A percentile compares a stretch with the other conserved stretches of the same genome.
These are phyloP conservation scores for Bretschneidera sinensis DNA, from an alignment of 345 rosid genomes.

Conservation along the genomic window DNA sequence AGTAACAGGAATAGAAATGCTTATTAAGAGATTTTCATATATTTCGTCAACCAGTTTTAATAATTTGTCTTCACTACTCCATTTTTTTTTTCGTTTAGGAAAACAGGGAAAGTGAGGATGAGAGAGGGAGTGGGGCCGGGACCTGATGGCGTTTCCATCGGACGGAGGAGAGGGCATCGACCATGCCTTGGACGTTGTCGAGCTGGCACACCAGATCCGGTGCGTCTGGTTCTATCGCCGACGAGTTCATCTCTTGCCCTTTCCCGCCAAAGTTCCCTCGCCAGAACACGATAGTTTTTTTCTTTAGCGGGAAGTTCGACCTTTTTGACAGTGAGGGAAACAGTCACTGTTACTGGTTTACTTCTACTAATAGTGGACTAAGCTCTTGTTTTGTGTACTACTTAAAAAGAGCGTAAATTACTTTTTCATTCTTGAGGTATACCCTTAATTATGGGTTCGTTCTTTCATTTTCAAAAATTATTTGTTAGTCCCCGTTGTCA, in stretches of 20 bases:
- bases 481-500: too few relatives aligned
- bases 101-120: background rate
- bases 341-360: too few relatives aligned
- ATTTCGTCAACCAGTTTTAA: background rate
- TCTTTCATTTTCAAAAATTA: too few relatives aligned
- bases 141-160: constrained; percentile 97
- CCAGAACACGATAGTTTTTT: background rate
- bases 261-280: constrained; percentile 11
- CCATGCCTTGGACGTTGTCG: constrained; percentile 84
- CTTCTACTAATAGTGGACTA: too few relatives aligned
- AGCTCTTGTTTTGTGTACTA: too few relatives aligned
- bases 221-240: constrained; percentile 50
- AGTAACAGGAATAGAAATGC: too few relatives aligned
- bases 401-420: too few relatives aligned
- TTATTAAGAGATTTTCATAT: background rate
- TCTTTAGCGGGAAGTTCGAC: background rate
- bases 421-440: too few relatives aligned
- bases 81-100: background rate
- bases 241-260: constrained; percentile 46
- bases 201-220: constrained; percentile 73
- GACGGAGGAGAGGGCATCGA: constrained; percentile 84
- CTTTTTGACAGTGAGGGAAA: too few relatives aligned
- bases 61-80: background rate
- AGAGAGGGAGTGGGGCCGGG: background rate
- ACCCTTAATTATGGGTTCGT: too few relatives aligned